A percentile compares a stretch with the other conserved stretches of the same genome.
Conservation (phyloP, 768 basidiomycete species). For the Leccinum arenicola region DNA sequence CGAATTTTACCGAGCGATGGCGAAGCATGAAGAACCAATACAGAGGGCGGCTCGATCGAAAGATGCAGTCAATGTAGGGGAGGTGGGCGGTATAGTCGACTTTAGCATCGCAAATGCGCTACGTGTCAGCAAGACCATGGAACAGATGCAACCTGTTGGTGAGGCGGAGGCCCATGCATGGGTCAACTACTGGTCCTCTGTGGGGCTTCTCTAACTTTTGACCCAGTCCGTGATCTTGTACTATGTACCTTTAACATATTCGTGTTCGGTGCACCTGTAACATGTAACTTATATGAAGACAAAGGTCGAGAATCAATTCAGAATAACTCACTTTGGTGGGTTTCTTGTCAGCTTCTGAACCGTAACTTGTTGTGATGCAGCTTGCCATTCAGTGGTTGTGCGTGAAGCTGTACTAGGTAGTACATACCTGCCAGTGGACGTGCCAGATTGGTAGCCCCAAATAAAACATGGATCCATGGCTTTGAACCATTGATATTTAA, state of each 20-base stretch:
- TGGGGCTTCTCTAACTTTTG: constrained; percentile 8
- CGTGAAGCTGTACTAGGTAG: neutral
- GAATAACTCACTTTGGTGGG: too few species aligned
- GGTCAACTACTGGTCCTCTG: constrained; percentile 22
- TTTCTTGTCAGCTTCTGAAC: too few species aligned
- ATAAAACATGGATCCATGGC: too few species aligned
- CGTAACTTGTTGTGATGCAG: neutral
- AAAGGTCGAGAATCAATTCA: neutral
- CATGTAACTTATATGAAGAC: neutral
- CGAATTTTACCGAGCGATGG: constrained; percentile 25
- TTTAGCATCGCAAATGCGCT: constrained; percentile 12
- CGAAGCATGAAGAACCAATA: neutral
- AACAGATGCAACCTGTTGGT: constrained; percentile 12
- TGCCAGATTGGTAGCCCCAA: too few species aligned
- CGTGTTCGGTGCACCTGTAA: too few species aligned
- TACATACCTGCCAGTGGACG: too few species aligned
- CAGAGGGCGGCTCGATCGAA: neutral
- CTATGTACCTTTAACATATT: too few species aligned
- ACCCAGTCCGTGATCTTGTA: neutral
- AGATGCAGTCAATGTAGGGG: neutral
- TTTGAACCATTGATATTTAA: too few species aligned
- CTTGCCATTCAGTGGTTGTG: neutral
- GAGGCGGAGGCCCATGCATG: constrained; percentile 14
- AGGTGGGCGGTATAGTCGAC: constrained; percentile 4
- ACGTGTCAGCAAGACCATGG: constrained; percentile 14